Evolutionary conservation across 306 rosid species (phyloP), one percentile per base, ranked within the genome.

Genomic region (Casuarina glauca): DNA sequence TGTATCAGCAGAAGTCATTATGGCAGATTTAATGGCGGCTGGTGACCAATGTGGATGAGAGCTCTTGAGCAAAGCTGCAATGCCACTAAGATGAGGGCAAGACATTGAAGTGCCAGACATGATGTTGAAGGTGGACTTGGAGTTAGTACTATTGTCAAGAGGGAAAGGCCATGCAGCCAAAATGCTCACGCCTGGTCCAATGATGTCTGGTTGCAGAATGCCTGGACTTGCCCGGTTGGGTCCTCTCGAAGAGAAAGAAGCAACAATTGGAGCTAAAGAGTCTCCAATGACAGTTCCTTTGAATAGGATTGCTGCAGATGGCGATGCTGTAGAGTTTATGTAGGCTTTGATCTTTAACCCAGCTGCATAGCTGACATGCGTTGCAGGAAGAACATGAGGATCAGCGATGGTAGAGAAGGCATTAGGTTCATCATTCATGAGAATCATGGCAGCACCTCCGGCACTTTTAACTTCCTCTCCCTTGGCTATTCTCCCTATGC

Each of bases 1-100:
- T 32, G 74, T 61, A 78, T 84, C 80, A 36, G 97, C 91, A 16
- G 97, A 73, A 69, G 92, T 89, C 92, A 91, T 89, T 57, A 91
- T 91, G 51, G 91, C 91, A 76, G 97, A 91, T 87, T 91, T 91
- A 66, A 89, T 88, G 64, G 93, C 87, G 55, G 94, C 91, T n/a
- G 97, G 94, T 39, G 94, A 89, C 94, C 97, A 89, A 52, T 73
- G 20, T 74, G 93, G 91, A 81, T 91, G 94, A 70, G 97, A 86
- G 64, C 93, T 86, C 80, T 91, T 89, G 68, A 91, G 87, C 86
- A 91, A 82, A 86, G 91, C 97, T 26, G 86, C 94, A 77, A 91
- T 83, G 53, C 97, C 94, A 66, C 94, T 89, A 35, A 91, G 89
- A 91, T 91, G 94, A n/a, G 97, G 92, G 64, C 94, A 91, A 70